Conservation (phyloP, 2,329 filamentous ascomycete species). For the Helotiales sp. region DNA sequence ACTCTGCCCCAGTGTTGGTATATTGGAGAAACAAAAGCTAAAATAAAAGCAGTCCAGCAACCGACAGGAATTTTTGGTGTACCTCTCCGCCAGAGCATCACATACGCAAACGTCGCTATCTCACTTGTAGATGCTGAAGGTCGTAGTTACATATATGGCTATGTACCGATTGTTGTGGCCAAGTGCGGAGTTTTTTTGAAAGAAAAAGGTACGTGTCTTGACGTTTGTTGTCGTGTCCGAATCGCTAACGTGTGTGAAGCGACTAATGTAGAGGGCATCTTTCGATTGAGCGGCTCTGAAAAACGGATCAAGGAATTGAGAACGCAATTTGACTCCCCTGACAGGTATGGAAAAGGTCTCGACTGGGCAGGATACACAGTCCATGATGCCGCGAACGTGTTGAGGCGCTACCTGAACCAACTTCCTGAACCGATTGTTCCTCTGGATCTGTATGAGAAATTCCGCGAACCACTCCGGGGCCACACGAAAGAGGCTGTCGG, state of each 20-base stretch:
- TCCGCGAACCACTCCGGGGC: conserved; percentile 75
- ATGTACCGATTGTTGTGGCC: conserved; percentile 96
- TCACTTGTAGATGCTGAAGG: conserved; percentile 91
- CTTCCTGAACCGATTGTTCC: conserved; percentile 96
- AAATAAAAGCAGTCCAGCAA: conserved; percentile 25
- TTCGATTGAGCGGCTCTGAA: conserved; percentile 91
- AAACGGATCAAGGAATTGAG: conserved; percentile 98
- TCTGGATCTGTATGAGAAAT: conserved; percentile 86
- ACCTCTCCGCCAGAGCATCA: conserved; percentile 89
- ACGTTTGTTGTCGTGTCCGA: conserved; percentile 9
- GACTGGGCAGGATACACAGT: conserved; percentile 98
- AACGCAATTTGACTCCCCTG: conserved; percentile 87
- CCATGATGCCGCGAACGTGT: conserved; percentile 95
- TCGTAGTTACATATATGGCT: conserved; percentile 96
- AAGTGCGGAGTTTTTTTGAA: conserved; percentile 98
- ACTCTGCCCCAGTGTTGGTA: too few relatives aligned
- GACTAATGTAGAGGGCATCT: conserved; percentile 93
- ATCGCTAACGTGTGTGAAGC: conserved; percentile 51
- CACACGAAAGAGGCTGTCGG: conserved; percentile 70
- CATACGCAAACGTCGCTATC: conserved; percentile 97
- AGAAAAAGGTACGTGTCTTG: conserved; percentile 78
- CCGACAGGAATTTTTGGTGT: conserved; percentile 89
- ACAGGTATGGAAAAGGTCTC: conserved; percentile 92
- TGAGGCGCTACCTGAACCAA: conserved; percentile 93
- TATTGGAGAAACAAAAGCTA: conserved; percentile 11